Evolutionary conservation across 768 basidiomycete genomes (phyloP), one percentile per base, ranked within the genome.

Genomic region (Daedalea quercina): DNA sequence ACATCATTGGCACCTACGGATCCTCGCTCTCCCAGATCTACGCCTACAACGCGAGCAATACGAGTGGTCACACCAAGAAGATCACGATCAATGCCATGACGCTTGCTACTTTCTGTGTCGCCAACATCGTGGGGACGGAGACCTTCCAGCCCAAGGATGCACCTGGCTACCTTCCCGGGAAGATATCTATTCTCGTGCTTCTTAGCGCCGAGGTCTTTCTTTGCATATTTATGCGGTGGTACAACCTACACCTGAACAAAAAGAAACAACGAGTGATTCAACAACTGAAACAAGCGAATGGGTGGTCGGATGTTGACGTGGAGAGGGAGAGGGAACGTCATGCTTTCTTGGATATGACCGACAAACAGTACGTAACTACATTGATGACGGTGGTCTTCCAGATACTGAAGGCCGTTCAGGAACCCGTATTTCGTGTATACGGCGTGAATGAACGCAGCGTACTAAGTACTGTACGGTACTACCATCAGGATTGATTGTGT

Each of bases 11-110:
- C n/a, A 77, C 78, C 1, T 86, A 80, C 51, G 81, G 81, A 8
- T 79, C 77, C 44, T 77, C 80, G 0, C 65, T 86, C 4, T 76
- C 82, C 0, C 76, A 77, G 0, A 72, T 84, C n/a, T 85, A 85
- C 52, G 81, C 83, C 0, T 85, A 81, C 57, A 83, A 84, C 50
- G 79, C 82, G 3, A 77, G 77, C 47, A 84, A 85, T 60, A 84
- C 78, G 0, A 76, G 76, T 31, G 82, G 82, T 0, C 78, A 82
- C 45, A 85, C 82, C 9, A 85, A 86, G 71, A 86, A 85, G 68
- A 70, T 70, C 13, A 84, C 82, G 1, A 73, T 84, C 54, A 84
- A 84, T 53, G 77, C 81, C 7, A 71, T 82, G 74, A 83, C 80
- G 1, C 67, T 84, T 13, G 72, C 75, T 1, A 67, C 78, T 0